A percentile compares a stretch with the other conserved stretches of the same genome.
Evolutionary conservation across 1,139 yeast species (phyloP).

Genomic region (Kodamaea suecica): DNA sequence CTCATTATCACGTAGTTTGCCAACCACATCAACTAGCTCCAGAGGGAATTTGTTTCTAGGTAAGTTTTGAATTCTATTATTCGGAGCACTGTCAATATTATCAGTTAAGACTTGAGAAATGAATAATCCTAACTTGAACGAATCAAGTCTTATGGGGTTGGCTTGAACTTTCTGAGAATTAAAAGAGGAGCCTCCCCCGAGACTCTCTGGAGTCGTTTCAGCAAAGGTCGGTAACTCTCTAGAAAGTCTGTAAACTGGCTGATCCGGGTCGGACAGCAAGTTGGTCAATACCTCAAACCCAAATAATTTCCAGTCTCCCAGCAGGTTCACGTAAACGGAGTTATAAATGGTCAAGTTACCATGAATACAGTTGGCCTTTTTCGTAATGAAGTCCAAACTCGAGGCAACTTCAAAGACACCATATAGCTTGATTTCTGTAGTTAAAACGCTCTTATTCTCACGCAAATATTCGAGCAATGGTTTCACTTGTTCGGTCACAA

Average conservation of each 20-base stretch:
- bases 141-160: slow-evolving; percentile 52
- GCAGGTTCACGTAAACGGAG: slow-evolving; percentile 57
- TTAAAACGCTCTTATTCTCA: slow-evolving; percentile 14
- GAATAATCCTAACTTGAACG: slow-evolving; percentile 60
- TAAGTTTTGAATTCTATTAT: slow-evolving; percentile 7
- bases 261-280: slow-evolving; percentile 48
- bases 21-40: slow-evolving; percentile 10
- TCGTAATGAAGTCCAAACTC: slow-evolving; percentile 60
- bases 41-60: slow-evolving; percentile 6
- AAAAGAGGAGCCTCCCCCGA: slow-evolving; percentile 31
- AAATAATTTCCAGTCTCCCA: slow-evolving; percentile 83
- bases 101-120: slow-evolving; percentile 41
- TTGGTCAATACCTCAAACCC: slow-evolving; percentile 75
- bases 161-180: slow-evolving; percentile 31
- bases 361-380: slow-evolving; percentile 61
- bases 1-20: slow-evolving; percentile 9
- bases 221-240: slow-evolving; percentile 22
- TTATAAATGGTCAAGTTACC: slow-evolving; percentile 55
- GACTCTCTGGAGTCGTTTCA: slow-evolving; percentile 42
- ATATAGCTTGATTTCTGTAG: slow-evolving; percentile 44
- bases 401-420: slow-evolving; percentile 59
- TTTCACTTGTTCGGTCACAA: slow-evolving; percentile 74
- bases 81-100: slow-evolving; percentile 11
- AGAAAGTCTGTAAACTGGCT: slow-evolving; percentile 37
- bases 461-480: slow-evolving; percentile 49